Percentiles rank a stretch among this genome's conserved stretches.
Conservation (phyloP, 768 basidiomycete genomes). For the Mycena maculata region DNA sequence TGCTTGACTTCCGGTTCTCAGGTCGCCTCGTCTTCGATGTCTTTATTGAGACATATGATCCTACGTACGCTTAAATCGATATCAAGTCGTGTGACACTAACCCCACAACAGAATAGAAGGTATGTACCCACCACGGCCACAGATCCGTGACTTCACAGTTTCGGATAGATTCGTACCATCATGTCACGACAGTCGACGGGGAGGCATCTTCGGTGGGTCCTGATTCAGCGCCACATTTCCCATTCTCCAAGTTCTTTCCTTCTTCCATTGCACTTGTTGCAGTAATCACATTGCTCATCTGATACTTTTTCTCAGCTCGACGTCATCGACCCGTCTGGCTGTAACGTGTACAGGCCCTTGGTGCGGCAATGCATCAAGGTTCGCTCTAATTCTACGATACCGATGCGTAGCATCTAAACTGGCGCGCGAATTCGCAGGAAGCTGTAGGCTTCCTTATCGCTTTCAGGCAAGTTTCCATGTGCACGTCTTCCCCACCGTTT, state of each 20-base stretch:
- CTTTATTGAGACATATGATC: neutral
- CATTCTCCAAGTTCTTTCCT: no score
- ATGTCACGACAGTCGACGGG: neutral
- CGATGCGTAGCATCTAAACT: neutral
- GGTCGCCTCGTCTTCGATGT: neutral
- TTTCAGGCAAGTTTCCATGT: neutral
- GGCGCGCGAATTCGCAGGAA: neutral
- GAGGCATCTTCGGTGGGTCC: slow-evolving; percentile 2
- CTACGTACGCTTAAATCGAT: neutral
- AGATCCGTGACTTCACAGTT: neutral
- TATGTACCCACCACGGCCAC: neutral
- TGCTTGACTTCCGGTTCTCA: neutral
- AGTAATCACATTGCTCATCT: neutral
- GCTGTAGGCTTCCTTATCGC: neutral
- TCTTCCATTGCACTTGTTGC: no score
- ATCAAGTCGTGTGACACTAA: neutral
- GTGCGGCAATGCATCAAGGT: neutral
- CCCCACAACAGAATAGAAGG: slow-evolving; percentile 3
- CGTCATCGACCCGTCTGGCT: neutral
- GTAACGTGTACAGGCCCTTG: neutral
- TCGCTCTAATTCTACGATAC: neutral
- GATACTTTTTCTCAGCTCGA: neutral
- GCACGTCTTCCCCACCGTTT: neutral
- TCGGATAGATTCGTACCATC: neutral
- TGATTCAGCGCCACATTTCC: neutral